A percentile compares a stretch with the other conserved stretches of the same genome.
Evolutionary conservation across 805 yeast genomes (phyloP).

Genomic region (Candida cerambycidarum): DNA sequence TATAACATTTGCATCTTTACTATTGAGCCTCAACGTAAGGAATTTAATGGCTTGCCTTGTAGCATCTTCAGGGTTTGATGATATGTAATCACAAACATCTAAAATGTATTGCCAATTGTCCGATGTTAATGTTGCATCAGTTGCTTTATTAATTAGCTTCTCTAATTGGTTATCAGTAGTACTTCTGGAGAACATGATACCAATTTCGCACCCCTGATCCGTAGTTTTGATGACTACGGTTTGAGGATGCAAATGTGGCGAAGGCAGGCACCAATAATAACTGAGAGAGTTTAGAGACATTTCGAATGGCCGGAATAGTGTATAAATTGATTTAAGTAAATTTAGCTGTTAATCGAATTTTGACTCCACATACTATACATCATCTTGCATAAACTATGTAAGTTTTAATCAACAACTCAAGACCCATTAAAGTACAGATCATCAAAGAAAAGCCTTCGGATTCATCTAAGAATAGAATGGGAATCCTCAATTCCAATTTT

Average conservation of each 20-base stretch:
- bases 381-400: too few relatives aligned
- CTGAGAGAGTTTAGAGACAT: too few relatives aligned
- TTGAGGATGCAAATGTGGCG: not conserved
- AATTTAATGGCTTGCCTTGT: constrained; percentile 32
- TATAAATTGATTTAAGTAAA: too few relatives aligned
- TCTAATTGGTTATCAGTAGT: constrained; percentile 10
- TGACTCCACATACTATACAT: too few relatives aligned
- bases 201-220: constrained; percentile 1
- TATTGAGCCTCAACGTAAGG: constrained; percentile 24
- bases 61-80: constrained; percentile 35
- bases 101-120: constrained; percentile 47
- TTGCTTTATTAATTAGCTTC: constrained; percentile 33
- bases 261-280: too few relatives aligned
- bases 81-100: constrained; percentile 41
- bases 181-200: constrained; percentile 9
- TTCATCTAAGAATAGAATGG: too few relatives aligned
- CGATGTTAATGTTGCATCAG: constrained; percentile 40
- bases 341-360: too few relatives aligned
- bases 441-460: too few relatives aligned
- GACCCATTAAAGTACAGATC: too few relatives aligned
- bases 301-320: too few relatives aligned
- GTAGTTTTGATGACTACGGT: not conserved
- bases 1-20: constrained; percentile 41
- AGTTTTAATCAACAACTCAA: too few relatives aligned
- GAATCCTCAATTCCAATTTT: too few relatives aligned